phyloP scores from a whole-genome alignment of 257 asterid species.

The Solanum chaucha region DNA sequence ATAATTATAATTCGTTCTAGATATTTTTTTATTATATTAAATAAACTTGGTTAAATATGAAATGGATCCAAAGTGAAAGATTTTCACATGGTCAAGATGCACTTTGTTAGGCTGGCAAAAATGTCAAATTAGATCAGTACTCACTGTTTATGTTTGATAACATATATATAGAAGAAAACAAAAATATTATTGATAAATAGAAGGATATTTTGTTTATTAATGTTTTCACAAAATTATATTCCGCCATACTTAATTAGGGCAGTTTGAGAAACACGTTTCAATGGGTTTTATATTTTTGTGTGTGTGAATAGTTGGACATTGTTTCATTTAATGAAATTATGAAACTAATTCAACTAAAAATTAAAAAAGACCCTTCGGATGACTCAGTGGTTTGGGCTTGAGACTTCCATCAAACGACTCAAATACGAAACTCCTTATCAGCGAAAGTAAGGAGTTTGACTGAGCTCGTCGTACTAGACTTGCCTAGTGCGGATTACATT shows the following conservation, averaged over 20 bases:
- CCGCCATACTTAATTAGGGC: fast-evolving
- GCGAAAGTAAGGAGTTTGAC: not conserved
- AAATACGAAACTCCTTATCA: not conserved
- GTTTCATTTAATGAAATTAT: not conserved
- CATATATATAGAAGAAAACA: not conserved
- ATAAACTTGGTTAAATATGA: not conserved
- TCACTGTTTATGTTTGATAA: not conserved
- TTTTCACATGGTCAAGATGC: not conserved
- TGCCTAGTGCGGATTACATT: not conserved
- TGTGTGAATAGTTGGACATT: not conserved
- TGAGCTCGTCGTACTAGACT: too few relatives aligned
- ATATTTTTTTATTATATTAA: not conserved
- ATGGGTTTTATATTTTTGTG: not conserved
- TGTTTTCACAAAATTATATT: too few relatives aligned
- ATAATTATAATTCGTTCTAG: not conserved
- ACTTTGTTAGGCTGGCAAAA: not conserved
- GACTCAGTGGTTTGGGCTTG: too few relatives aligned
- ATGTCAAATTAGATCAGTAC: not conserved
- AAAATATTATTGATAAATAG: not conserved
- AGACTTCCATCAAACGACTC: not conserved
- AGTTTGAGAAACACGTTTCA: not conserved
- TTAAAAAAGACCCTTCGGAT: too few relatives aligned
- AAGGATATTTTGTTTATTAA: not conserved
- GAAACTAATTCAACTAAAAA: not conserved
- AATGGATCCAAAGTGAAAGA: not conserved